Conservation (phyloP, 75 land plant genomes). For the Pinus taeda region DNA sequence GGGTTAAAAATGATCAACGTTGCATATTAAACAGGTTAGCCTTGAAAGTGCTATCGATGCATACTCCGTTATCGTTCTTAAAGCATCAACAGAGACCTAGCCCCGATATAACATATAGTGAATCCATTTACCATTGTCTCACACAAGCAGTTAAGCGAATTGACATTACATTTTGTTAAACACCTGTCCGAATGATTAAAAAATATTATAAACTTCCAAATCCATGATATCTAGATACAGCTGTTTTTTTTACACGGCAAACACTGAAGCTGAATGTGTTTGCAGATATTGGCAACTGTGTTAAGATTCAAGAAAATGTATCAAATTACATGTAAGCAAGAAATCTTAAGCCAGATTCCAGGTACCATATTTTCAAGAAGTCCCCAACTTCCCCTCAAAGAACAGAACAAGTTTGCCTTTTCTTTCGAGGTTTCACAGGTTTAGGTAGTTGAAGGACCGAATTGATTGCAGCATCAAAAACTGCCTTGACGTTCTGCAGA, state of each 20-base stretch:
- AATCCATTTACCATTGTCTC: too few species aligned
- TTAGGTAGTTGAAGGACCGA: constrained; percentile 21
- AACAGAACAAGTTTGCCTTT: constrained; percentile 7
- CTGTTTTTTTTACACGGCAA: neutral
- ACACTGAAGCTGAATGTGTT: neutral
- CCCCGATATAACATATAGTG: too few species aligned
- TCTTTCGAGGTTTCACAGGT: constrained; percentile 14
- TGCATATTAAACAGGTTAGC: too few species aligned
- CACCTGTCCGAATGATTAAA: too few species aligned
- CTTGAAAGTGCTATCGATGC: too few species aligned
- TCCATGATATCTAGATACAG: neutral
- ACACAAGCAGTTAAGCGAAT: too few species aligned
- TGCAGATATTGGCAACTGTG: neutral
- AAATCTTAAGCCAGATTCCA: neutral
- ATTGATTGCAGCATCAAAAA: constrained; percentile 28
- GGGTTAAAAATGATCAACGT: too few species aligned
- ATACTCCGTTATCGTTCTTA: too few species aligned
- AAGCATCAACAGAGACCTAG: too few species aligned
- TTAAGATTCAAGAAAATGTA: neutral
- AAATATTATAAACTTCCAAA: neutral
- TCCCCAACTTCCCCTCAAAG: constrained; percentile 7
- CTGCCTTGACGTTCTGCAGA: constrained; percentile 32
- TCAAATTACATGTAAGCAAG: neutral
- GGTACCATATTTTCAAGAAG: neutral
- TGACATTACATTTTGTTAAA: too few species aligned